phyloP scores from a whole-genome alignment of 1,139 yeast species.

The Magnusiomyces tetraspermus region DNA sequence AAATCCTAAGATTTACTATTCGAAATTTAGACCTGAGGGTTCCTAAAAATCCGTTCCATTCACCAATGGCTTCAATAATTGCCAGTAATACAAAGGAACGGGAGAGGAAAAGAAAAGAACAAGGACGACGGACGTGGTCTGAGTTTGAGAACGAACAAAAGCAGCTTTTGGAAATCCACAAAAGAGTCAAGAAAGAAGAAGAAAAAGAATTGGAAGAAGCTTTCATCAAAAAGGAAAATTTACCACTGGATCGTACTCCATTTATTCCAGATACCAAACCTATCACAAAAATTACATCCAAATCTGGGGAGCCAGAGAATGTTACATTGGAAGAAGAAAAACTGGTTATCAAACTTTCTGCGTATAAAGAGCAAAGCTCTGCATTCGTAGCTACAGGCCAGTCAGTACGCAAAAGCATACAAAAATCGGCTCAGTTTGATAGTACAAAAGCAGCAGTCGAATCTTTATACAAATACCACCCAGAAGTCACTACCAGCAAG shows the following conservation, averaged over 20 bases:
- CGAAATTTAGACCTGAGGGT: slow-evolving; percentile 68
- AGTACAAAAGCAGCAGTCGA: slow-evolving; percentile 15
- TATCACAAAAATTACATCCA: background rate
- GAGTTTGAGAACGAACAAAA: slow-evolving; percentile 1
- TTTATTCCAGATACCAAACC: background rate
- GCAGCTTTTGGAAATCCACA: slow-evolving; percentile 1
- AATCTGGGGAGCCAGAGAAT: background rate
- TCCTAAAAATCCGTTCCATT: slow-evolving; percentile 31
- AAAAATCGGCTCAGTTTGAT: background rate
- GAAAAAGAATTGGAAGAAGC: no score
- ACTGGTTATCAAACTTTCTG: background rate
- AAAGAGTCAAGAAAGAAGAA: background rate
- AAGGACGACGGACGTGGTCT: slow-evolving; percentile 3
- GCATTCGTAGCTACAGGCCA: background rate
- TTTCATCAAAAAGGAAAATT: background rate
- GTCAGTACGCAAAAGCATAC: background rate
- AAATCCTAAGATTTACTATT: slow-evolving; percentile 65
- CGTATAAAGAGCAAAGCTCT: background rate
- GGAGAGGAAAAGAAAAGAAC: background rate
- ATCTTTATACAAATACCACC: slow-evolving; percentile 21
- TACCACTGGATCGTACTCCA: background rate
- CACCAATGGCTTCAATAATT: slow-evolving; percentile 10
- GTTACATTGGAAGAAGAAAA: background rate
- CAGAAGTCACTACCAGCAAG: slow-evolving; percentile 22
- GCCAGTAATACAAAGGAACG: slow-evolving; percentile 5